Percentiles rank a stretch among this genome's conserved stretches.
phyloP scores from a whole-genome alignment of 1,284 basidiomycete species.

The Ceratobasidium sp. region DNA sequence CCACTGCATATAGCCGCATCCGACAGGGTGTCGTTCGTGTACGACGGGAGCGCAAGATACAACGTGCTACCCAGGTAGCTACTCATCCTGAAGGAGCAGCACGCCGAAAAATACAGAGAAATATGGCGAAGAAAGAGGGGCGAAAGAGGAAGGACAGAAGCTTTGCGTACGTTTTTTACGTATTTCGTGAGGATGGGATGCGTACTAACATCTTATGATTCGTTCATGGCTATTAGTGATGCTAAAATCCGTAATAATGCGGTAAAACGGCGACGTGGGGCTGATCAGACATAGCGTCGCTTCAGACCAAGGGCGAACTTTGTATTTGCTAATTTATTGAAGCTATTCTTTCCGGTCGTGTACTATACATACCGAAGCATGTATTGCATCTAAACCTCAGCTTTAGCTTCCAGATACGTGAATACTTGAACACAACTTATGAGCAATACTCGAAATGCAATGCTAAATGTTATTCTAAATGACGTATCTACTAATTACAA shows the following conservation, averaged over 20 bases:
- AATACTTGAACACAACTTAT: no score
- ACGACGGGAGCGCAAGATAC: constrained; percentile 79
- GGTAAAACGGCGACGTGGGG: constrained; percentile 1
- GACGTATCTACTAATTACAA: not conserved
- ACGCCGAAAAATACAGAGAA: constrained; percentile 77
- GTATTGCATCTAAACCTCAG: not conserved
- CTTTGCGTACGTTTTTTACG: constrained; percentile 55
- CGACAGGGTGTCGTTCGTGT: constrained; percentile 78
- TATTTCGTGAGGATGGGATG: not conserved
- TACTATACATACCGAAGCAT: not conserved
- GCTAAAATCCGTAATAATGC: constrained; percentile 41
- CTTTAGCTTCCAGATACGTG: no score
- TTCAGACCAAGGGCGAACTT: not conserved
- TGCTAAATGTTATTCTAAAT: not conserved
- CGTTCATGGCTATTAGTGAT: constrained; percentile 8
- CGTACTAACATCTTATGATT: not conserved
- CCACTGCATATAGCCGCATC: constrained; percentile 82
- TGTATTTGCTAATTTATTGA: constrained; percentile 10
- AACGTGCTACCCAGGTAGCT: constrained; percentile 73
- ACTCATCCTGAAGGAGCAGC: constrained; percentile 84
- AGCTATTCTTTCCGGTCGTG: not conserved
- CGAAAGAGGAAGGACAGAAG: constrained; percentile 77
- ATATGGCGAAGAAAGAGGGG: constrained; percentile 82
- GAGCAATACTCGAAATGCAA: no score
- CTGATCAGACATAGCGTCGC: not conserved